Percentiles rank a stretch among this genome's conserved stretches.
phyloP scores from a whole-genome alignment of 106 monocot genomes.

The Platanthera guangdongensis region DNA sequence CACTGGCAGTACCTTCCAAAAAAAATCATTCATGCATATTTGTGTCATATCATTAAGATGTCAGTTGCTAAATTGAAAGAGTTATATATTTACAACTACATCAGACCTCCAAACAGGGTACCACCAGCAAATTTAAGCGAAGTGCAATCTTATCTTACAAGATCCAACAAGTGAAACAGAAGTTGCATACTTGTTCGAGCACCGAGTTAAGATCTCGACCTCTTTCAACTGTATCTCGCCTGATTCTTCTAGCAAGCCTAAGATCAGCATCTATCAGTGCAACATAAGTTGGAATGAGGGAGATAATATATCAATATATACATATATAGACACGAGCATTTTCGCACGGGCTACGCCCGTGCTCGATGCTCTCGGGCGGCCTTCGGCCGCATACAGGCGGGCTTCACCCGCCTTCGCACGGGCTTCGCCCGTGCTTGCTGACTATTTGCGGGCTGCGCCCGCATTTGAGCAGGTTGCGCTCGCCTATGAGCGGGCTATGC shows the following conservation, averaged over 20 bases:
- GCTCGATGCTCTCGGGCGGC: no score
- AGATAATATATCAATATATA: neutral
- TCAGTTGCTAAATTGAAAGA: neutral
- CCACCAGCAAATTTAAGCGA: neutral
- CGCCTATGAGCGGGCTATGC: no score
- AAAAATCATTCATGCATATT: neutral
- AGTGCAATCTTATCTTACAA: neutral
- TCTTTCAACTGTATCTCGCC: slow-evolving; percentile 70
- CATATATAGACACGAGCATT: no score
- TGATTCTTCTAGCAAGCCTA: slow-evolving; percentile 69
- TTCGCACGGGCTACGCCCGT: no score
- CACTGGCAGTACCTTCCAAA: no score
- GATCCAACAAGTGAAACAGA: neutral
- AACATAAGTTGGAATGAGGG: neutral
- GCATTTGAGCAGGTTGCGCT: no score
- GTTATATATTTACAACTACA: neutral
- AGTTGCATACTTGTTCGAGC: slow-evolving; percentile 57
- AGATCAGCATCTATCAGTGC: slow-evolving; percentile 50
- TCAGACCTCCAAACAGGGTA: neutral
- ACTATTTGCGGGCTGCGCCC: no score
- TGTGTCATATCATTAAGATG: neutral
- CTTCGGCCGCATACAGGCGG: no score
- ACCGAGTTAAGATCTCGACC: slow-evolving; percentile 77
- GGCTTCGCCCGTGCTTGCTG: no score
- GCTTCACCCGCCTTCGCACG: no score